phyloP scores from a whole-genome alignment of 2,329 filamentous ascomycete genomes.

The Lasiodiplodia theobromae region DNA sequence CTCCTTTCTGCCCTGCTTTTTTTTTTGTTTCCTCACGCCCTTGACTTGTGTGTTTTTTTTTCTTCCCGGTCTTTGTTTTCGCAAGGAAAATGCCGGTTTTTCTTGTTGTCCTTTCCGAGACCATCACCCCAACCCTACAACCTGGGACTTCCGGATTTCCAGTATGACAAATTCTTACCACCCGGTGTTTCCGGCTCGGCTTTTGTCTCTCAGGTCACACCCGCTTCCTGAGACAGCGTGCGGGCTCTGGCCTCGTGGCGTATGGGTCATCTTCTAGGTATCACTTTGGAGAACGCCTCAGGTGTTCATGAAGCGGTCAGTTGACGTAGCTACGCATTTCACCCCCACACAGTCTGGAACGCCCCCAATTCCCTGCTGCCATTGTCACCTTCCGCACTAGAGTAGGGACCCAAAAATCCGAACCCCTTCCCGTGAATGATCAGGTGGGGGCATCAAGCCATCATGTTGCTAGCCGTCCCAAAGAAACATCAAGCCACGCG shows the following conservation, averaged over 20 bases:
- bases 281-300: neutral
- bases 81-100: neutral
- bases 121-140: neutral
- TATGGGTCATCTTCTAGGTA: neutral
- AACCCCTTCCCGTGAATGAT: no score
- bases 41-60: neutral
- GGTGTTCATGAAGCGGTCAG: neutral
- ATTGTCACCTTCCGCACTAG: neutral
- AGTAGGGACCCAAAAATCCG: neutral
- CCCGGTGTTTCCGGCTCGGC: neutral
- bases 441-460: neutral
- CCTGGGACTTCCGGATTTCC: neutral
- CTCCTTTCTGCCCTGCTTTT: conserved; percentile 5
- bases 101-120: neutral
- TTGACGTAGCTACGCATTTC: neutral
- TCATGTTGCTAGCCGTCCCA: neutral
- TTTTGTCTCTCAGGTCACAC: neutral
- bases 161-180: neutral
- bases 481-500: no score
- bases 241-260: neutral
- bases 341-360: neutral
- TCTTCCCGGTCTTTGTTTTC: neutral
- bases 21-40: neutral
- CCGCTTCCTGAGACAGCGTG: neutral
- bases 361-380: neutral